Base-by-base conservation (phyloP, 352 stramenopile species). In the Phytophthora boehmeriae region DNA sequence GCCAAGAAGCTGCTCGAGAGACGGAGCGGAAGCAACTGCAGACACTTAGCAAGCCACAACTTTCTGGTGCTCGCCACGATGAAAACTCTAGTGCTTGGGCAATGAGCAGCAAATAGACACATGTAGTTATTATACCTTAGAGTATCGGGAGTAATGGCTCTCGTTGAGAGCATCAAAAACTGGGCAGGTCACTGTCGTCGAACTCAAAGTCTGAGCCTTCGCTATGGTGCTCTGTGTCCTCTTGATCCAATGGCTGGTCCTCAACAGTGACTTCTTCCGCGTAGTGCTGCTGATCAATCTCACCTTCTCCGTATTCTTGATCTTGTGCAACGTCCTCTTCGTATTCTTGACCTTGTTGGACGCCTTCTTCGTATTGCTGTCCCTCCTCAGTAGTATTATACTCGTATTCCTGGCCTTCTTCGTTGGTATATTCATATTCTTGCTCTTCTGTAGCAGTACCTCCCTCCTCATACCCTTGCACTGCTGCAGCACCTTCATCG, bases 131-230 rank as follows among this genome's bases (percentile, higher is more conserved):
- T 62, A 38, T 47, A 4, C 49, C 30, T 53, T 58, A 60, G 34
- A 46, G 34, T 16, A 4, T n/a, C 34, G 34, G 34, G 14, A 39
- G 14, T 39, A n/a, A 39, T n/a, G 34, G 5, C 34, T 16, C 34
- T 39, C 34, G 34, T 14, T 60, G 34, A 19, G n/a, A 17, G 16
- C 34, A 36, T 71, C 57, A 86, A 32, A 83, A 83, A n/a, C 41
- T 57, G 17, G 80, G 77, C 44, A 92, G 59, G 52, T 90, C 78
- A 43, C 71, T 83, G 67, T 90, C 80, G 38, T 92, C 80, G 43
- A 79, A 77, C 38, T 81, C 69, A 57, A 76, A 75, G 43, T 87
- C 77, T 2, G 74, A 86, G 6, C 63, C 61, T 59, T 68, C 63
- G 58, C 41, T 70, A 39, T 44, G 71, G 53, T 53, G 72, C 14